Conservation (phyloP, 1,284 basidiomycete species). For the Cryptococcus hybrid region DNA sequence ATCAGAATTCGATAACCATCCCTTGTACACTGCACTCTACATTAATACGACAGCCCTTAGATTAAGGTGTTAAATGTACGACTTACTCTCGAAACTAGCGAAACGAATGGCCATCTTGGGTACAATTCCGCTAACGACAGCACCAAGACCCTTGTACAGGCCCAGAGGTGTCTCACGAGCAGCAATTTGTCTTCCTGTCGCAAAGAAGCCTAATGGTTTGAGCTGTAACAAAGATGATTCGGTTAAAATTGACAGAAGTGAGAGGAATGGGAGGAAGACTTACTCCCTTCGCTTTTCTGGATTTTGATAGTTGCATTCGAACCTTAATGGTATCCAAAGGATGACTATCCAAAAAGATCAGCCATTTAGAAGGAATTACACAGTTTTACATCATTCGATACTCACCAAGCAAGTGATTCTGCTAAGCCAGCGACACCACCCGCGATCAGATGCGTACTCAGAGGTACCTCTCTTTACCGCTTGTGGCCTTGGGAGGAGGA, state of each 20-base stretch:
- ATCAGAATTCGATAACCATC: constrained; percentile 59
- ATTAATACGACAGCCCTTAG: neutral
- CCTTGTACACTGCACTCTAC: constrained; percentile 66
- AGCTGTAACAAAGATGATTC: constrained; percentile 57
- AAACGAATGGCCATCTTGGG: constrained; percentile 99
- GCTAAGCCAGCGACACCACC: constrained; percentile 88
- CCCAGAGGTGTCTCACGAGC: constrained; percentile 91
- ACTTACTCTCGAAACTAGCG: constrained; percentile 81
- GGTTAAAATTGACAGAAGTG: no score
- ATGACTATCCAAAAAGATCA: constrained; percentile 30
- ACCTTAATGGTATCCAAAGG: constrained; percentile 96
- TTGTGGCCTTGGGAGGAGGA: neutral
- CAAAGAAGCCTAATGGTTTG: constrained; percentile 89
- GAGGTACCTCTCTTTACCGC: constrained; percentile 53
- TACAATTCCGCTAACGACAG: constrained; percentile 95
- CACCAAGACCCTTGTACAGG: constrained; percentile 96
- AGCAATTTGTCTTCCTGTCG: constrained; percentile 86
- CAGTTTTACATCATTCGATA: neutral
- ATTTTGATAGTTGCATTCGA: constrained; percentile 91
- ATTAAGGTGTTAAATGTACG: neutral
- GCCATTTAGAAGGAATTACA: neutral
- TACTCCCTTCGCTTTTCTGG: constrained; percentile 74
- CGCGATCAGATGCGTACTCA: constrained; percentile 87
- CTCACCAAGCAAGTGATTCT: constrained; percentile 69
- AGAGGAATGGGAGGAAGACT: constrained; percentile 33